phyloP scores from a whole-genome alignment of 1,284 basidiomycete genomes.

The Boletellus deceptivus region DNA sequence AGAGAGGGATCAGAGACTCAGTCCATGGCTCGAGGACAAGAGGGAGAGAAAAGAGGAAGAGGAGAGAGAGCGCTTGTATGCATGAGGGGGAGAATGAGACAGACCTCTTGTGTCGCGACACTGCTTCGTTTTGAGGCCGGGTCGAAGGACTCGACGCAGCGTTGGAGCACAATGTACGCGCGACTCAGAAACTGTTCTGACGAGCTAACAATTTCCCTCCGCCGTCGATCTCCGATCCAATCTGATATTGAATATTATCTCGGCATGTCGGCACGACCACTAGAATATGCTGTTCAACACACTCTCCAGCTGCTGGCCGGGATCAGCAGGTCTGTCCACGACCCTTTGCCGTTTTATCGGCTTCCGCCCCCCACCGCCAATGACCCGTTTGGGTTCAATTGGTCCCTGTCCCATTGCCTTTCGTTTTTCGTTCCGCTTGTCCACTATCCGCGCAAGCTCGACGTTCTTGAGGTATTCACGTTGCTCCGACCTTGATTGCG shows the following conservation, averaged over 20 bases:
- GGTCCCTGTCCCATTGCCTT: slow-evolving; percentile 50
- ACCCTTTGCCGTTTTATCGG: slow-evolving; percentile 15
- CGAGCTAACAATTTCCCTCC: slow-evolving; percentile 21
- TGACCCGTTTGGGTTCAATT: slow-evolving; percentile 21
- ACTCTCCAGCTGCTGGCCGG: slow-evolving; percentile 40
- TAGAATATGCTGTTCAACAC: slow-evolving; percentile 60
- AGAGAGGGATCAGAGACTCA: slow-evolving; percentile 62
- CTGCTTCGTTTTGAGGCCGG: slow-evolving; percentile 52
- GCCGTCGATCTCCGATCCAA: slow-evolving; percentile 51
- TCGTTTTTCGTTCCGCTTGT: slow-evolving; percentile 81
- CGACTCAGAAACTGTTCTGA: slow-evolving; percentile 48
- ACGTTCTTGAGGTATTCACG: slow-evolving; percentile 93
- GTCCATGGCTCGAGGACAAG: slow-evolving; percentile 68
- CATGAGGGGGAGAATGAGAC: slow-evolving; percentile 74
- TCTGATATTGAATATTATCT: slow-evolving; percentile 11
- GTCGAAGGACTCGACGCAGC: slow-evolving; percentile 52
- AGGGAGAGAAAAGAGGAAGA: slow-evolving; percentile 58
- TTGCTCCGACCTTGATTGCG: slow-evolving; percentile 88
- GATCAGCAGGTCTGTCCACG: slow-evolving; percentile 19
- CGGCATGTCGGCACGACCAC: slow-evolving; percentile 21
- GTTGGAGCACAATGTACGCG: slow-evolving; percentile 60
- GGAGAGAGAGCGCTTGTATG: slow-evolving; percentile 59
- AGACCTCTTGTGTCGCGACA: slow-evolving; percentile 79
- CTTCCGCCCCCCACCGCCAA: slow-evolving; percentile 33
- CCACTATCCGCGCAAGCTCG: slow-evolving; percentile 87